Evolutionary conservation across 2,329 filamentous ascomycete species (phyloP).

Genomic region (Tolypocladium paradoxum): DNA sequence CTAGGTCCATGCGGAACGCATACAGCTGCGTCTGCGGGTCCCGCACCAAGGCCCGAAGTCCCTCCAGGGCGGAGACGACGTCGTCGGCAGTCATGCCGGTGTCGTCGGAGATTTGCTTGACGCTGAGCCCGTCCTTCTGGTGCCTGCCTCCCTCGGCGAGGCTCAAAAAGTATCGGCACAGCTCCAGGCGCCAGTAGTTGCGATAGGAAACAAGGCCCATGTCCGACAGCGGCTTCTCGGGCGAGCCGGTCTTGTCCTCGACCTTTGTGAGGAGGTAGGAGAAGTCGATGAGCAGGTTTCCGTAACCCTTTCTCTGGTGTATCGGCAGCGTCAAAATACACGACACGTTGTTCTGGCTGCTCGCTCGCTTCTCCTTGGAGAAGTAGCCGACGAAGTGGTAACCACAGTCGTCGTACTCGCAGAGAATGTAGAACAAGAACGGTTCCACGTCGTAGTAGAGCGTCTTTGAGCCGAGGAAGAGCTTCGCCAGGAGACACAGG

Average conservation of each 20-base stretch:
- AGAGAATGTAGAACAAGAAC: constrained; percentile 95
- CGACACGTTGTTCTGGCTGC: constrained; percentile 93
- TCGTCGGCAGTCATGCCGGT: constrained; percentile 96
- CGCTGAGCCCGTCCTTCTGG: constrained; percentile 41
- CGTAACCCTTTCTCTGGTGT: constrained; percentile 93
- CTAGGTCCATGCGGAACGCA: constrained; percentile 75
- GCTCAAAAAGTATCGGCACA: constrained; percentile 73
- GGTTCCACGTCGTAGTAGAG: constrained; percentile 97
- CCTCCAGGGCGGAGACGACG: constrained; percentile 87
- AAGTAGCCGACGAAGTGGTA: constrained; percentile 99
- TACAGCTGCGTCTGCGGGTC: constrained; percentile 85
- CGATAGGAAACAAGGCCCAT: constrained; percentile 97
- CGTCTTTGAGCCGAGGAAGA: constrained; percentile 97
- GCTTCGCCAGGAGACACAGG: constrained; percentile 85
- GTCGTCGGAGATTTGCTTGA: constrained; percentile 66
- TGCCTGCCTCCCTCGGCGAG: constrained; percentile 17
- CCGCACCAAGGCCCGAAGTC: constrained; percentile 75
- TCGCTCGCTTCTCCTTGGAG: constrained; percentile 93
- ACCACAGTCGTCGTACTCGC: constrained; percentile 80
- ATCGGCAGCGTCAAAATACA: constrained; percentile 95
- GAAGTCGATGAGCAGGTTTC: constrained; percentile 94
- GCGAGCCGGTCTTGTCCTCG: constrained; percentile 87
- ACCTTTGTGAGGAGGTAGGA: constrained; percentile 92
- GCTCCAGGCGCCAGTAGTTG: constrained; percentile 87
- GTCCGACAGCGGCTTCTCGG: constrained; percentile 93